phyloP scores from a whole-genome alignment of 805 yeast species.

The Pichia californica region DNA sequence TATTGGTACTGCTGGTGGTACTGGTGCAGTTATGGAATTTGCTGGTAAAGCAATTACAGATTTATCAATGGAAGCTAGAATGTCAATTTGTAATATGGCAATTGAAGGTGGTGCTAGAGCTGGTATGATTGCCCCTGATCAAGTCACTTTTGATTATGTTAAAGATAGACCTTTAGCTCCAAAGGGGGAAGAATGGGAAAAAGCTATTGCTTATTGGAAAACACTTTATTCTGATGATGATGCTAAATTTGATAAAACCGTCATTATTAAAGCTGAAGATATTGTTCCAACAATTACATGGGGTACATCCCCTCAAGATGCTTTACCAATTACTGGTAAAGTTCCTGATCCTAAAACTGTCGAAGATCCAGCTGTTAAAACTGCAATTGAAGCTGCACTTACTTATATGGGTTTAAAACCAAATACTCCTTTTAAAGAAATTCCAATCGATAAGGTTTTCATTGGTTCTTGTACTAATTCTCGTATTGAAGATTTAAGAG shows the following conservation, averaged over 20 bases:
- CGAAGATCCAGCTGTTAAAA: conserved; percentile 64
- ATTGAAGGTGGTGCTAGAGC: conserved; percentile 99
- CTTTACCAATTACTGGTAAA: conserved; percentile 82
- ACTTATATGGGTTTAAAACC: conserved; percentile 87
- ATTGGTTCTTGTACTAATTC: conserved; percentile 98
- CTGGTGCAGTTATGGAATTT: conserved; percentile 94
- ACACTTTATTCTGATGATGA: conserved; percentile 83
- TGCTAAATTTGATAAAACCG: conserved; percentile 82
- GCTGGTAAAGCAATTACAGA: conserved; percentile 91
- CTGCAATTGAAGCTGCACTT: conserved; percentile 88
- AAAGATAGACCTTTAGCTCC: conserved; percentile 96
- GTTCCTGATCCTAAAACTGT: conserved; percentile 87
- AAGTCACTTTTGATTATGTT: conserved; percentile 78
- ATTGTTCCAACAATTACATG: conserved; percentile 95
- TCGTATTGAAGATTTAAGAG: conserved; percentile 93
- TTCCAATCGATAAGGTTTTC: conserved; percentile 85
- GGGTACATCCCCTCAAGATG: conserved; percentile 99
- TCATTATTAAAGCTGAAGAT: conserved; percentile 73
- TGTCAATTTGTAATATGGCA: conserved; percentile 99
- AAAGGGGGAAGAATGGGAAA: conserved; percentile 89
- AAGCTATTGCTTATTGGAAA: conserved; percentile 88
- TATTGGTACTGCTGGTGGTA: conserved; percentile 99
- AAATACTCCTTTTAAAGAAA: conserved; percentile 69
- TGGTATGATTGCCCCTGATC: conserved; percentile 97
- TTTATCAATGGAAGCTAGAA: conserved; percentile 93